A percentile compares a stretch with the other conserved stretches of the same genome.
These are phyloP conservation scores for Phytopythium delawarense DNA, from an alignment of 352 stramenopile genomes.

Conservation along the genomic window DNA sequence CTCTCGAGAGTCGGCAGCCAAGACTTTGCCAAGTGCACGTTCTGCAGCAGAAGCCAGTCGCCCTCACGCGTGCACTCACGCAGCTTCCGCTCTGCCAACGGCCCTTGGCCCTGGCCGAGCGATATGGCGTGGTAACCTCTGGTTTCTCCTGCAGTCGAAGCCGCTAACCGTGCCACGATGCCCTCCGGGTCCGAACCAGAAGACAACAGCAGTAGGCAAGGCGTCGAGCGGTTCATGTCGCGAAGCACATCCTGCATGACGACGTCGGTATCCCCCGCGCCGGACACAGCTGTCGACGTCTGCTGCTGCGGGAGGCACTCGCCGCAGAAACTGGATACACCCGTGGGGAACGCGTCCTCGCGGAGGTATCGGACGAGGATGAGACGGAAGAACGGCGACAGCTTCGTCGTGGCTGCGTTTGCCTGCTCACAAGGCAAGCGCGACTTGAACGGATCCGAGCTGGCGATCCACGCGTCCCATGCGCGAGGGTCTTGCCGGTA, in stretches of 20 bases:
- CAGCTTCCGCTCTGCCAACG: conserved; percentile 54
- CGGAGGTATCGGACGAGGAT: conserved; percentile 58
- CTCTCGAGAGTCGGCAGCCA: conserved; percentile 70
- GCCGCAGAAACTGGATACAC: conserved; percentile 35
- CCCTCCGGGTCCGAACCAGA: conserved; percentile 59
- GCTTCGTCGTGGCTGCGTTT: not conserved
- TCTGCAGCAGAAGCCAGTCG: conserved; percentile 70
- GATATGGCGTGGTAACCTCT: conserved; percentile 49
- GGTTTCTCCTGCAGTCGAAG: not conserved
- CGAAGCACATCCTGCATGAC: conserved; percentile 44
- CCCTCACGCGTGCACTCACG: conserved; percentile 41
- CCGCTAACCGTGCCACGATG: conserved; percentile 44
- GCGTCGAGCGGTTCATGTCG: conserved; percentile 59
- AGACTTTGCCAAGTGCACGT: conserved; percentile 71
- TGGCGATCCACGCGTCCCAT: conserved; percentile 41
- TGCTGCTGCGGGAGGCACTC: conserved; percentile 23
- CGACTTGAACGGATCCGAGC: conserved; percentile 30
- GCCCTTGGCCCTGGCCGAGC: conserved; percentile 74
- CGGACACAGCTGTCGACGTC: conserved; percentile 9
- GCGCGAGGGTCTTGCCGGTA: conserved; percentile 36
- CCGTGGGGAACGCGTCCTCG: conserved; percentile 38
- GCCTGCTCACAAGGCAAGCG: conserved; percentile 29
- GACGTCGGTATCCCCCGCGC: conserved; percentile 1
- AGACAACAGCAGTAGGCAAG: conserved; percentile 75
- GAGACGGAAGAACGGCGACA: conserved; percentile 46